Base-by-base conservation (phyloP, 495 filamentous ascomycete genomes). In the Niebla homalea region DNA sequence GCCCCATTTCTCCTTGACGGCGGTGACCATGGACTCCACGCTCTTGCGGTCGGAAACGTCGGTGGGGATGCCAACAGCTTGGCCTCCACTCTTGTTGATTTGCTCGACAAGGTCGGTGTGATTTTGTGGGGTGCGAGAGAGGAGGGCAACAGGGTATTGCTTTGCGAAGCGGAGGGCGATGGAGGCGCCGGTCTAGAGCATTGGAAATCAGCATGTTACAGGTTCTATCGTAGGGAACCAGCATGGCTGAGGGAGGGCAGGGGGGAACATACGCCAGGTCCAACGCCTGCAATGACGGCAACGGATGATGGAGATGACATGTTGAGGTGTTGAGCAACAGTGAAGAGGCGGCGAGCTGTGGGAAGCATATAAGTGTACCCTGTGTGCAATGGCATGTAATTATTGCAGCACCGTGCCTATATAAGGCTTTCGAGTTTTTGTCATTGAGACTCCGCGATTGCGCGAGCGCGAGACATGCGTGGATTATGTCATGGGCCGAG, bases 251-350 rank as follows among this genome's bases (percentile, higher is more conserved):
- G 0, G 25, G 12, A 20, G 6, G 15, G 10, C 11, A 22, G 39
- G 35, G 21, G 60, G 43, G 22, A 76, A 62, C 43, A 64, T 70
- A 71, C 82, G 50, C 85, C 85, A 35, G 79, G 70, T 19, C 85
- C 85, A 35, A 84, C 83, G 41, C 85, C 84, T 47, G 83, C 85
- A 55, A 89, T 74, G 51, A 88, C 71, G 47, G 83, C 83, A 62
- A 83, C 74, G 11, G 45, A 15, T 49, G 68, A 46, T 43, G 46
- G 43, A 22, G 52, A 50, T 50, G 56, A 56, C 29, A 46, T 52
- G 43, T 18, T 50, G 5, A 49, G 18, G 21, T 55, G 52, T 12
- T 48, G 40, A 11, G 42, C 25, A 18, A 58, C 3, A 48, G 56
- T 38, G 23, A 29, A 37, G 32, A 58, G 56, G 45, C 56, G 29